A percentile compares a stretch with the other conserved stretches of the same genome.
phyloP scores from a whole-genome alignment of 768 basidiomycete species.

The Tricholoma bakamatsutake region DNA sequence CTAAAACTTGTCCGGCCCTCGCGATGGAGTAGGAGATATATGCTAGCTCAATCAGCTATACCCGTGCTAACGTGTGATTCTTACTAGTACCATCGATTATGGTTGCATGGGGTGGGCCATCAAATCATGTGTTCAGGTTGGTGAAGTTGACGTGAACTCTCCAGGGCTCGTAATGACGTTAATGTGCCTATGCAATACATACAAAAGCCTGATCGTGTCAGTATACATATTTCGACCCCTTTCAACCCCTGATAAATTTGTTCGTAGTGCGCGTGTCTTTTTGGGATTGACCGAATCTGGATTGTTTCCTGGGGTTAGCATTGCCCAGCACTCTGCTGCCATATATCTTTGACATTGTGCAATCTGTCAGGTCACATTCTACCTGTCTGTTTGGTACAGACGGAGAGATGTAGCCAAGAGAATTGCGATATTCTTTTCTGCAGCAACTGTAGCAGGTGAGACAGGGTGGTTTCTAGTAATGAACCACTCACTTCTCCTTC shows the following conservation, averaged over 20 bases:
- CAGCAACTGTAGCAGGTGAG: conserved; percentile 47
- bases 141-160: not conserved
- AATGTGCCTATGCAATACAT: conserved; percentile 28
- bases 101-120: conserved; percentile 24
- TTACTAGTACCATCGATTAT: conserved; percentile 25
- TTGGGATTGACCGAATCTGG: conserved; percentile 36
- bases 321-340: not conserved
- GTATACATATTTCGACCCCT: not conserved
- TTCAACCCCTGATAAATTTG: not conserved
- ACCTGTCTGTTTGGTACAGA: conserved; percentile 57
- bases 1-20: conserved; percentile 27
- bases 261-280: conserved; percentile 29
- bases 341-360: not conserved
- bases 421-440: conserved; percentile 59
- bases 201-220: conserved; percentile 24
- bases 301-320: conserved; percentile 31
- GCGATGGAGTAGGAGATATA: conserved; percentile 23
- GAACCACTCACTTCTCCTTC: not conserved
- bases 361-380: conserved; percentile 29
- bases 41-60: not conserved
- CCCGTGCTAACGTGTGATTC: not conserved
- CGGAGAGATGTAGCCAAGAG: conserved; percentile 51
- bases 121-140: not conserved
- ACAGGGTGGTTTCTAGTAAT: not conserved
- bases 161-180: conserved; percentile 25